A percentile compares a stretch with the other conserved stretches of the same genome.
These are phyloP conservation scores for Sedum album DNA, from an alignment of 164 flowering plant species.

Conservation along the genomic window DNA sequence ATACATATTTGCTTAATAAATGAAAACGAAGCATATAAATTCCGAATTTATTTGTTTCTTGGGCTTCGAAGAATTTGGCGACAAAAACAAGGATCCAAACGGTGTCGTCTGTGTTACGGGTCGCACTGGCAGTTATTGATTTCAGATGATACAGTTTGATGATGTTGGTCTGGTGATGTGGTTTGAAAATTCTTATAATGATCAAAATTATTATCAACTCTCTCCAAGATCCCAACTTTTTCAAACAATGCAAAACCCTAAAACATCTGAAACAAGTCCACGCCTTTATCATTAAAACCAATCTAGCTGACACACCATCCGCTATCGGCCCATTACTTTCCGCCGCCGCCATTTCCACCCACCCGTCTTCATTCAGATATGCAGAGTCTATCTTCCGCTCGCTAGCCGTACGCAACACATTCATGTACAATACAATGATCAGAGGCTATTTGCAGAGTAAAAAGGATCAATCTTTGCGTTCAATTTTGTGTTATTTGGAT, in stretches of 20 bases:
- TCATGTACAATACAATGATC: constrained; percentile 53
- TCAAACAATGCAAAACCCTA: constrained; percentile 27
- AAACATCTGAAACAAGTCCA: constrained; percentile 54
- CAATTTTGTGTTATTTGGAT: constrained; percentile 38
- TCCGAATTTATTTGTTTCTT: no score
- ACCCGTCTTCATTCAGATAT: constrained; percentile 28
- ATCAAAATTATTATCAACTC: background rate
- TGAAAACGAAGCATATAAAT: no score
- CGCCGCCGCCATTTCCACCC: constrained; percentile 25
- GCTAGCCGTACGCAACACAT: constrained; percentile 28
- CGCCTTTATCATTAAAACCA: constrained; percentile 36
- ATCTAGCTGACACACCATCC: constrained; percentile 20
- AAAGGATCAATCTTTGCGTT: constrained; percentile 19
- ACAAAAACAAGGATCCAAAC: no score
- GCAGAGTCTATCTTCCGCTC: constrained; percentile 29
- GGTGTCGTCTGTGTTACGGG: no score
- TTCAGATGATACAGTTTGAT: no score
- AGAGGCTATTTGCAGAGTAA: constrained; percentile 29
- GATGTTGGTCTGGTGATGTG: background rate
- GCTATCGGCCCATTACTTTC: constrained; percentile 37
- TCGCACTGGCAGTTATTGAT: no score
- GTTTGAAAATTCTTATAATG: background rate
- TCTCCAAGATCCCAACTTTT: background rate
- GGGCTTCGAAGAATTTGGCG: no score
- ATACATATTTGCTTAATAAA: no score